phyloP scores from a whole-genome alignment of 1,139 yeast species.

The Candida tetrigidarum region DNA sequence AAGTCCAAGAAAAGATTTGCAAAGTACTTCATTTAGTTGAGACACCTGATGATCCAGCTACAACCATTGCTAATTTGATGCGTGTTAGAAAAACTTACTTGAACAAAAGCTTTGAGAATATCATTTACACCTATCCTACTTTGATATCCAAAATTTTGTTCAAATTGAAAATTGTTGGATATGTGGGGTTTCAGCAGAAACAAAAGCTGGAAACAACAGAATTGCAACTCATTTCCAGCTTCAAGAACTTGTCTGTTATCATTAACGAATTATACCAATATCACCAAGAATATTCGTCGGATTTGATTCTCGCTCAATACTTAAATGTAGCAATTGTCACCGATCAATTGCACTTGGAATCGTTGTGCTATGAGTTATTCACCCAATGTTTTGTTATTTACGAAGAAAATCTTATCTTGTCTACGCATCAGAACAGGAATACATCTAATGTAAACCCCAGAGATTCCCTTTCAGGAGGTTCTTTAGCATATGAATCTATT shows the following conservation, averaged over 20 bases:
- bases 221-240: constrained; percentile 50
- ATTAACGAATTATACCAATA: constrained; percentile 67
- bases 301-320: constrained; percentile 53
- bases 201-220: constrained; percentile 18
- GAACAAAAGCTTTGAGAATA: constrained; percentile 55
- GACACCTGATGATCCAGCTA: constrained; percentile 44
- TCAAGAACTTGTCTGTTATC: constrained; percentile 75
- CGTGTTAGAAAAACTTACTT: constrained; percentile 58
- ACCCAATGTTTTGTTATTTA: constrained; percentile 87
- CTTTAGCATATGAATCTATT: constrained; percentile 44
- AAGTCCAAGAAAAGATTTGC: constrained; percentile 71
- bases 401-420: constrained; percentile 65
- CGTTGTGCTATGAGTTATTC: constrained; percentile 83
- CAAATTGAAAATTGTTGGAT: constrained; percentile 58
- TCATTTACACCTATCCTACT: constrained; percentile 75
- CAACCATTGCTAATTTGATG: constrained; percentile 59
- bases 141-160: constrained; percentile 63
- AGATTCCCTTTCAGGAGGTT: constrained; percentile 42
- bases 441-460: constrained; percentile 32
- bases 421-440: constrained; percentile 21
- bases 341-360: constrained; percentile 63
- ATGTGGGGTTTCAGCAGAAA: constrained; percentile 25
- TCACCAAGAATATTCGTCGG: constrained; percentile 52
- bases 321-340: constrained; percentile 68
- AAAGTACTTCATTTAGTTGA: constrained; percentile 68